Evolutionary conservation across 345 rosid genomes (phyloP), one percentile per base, ranked within the genome.

Genomic region (Syzygium aromaticum): DNA sequence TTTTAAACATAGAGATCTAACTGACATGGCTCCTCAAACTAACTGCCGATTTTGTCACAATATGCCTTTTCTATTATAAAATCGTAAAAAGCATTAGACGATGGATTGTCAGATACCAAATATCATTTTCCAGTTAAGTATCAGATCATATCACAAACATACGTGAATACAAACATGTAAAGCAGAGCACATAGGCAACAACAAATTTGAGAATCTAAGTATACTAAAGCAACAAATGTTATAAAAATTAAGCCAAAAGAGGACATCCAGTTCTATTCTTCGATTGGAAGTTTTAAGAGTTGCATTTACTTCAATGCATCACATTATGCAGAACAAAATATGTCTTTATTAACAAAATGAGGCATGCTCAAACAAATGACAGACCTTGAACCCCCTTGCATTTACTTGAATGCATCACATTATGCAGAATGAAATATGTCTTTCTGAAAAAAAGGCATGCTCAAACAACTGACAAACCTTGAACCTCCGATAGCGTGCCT

Each of bases 401-500:
- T n/a, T 61, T n/a, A 61, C 73, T 61, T 61, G 33, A 61, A 61
- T 13, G 73, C 73, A n/a, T 61, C 38, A 61, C 73, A 61, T 61
- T n/a, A 61, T n/a, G 73, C 38, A n/a, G 17, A 61, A 61, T 61
- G 73, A 61, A 61, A 61, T 43, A 43, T 61, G 38, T 14, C 73
- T 61, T 61, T 61, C 38, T 61, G 33, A n/a, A 61, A 8, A 61
- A 61, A 61, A 64, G 52, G 83, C 63, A 61, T 61, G 82, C 53
- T 86, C 7, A 23, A 51, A 87, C 51, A 84, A 89, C 87, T 46
- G 85, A 77, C 90, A 87, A 86, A 97, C 99, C 99, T 98, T 98
- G 92, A 93, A 98, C 93, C 99, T 92, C 78, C 98, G 92, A 87
- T 95, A 98, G 15, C 98, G 92, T 61, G 97, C 99, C 93, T 98